Base-by-base conservation (phyloP, 2,329 filamentous ascomycete genomes). In the Penicillium sp. region DNA sequence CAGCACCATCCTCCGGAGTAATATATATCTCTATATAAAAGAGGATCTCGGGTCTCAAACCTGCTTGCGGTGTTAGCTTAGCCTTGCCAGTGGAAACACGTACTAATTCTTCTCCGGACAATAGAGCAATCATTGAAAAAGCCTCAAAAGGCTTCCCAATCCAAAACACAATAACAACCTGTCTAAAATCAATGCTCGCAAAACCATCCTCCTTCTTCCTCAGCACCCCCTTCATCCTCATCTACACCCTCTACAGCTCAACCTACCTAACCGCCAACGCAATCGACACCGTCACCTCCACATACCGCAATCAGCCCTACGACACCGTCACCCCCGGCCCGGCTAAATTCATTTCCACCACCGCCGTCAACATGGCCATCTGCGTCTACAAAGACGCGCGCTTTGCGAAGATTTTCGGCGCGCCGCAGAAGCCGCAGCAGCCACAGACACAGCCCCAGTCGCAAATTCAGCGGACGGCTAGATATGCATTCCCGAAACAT, bases 181-280 rank as follows among this genome's bases (percentile, higher is more conserved):
- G 77, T 39, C 64, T 79, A 49, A 63, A 64, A 11, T 70, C 70
- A 6, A 76, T 79, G 58, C 43, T 77, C 51, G 61, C 67, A 24
- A 70, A 71, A 26, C 78, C 78, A 6, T 69, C 67, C 51, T 63
- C 54, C n/a, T 80, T 79, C 67, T 70, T 80, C 59, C 58, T 72
- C 48, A 76, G 75, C 59, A 80, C 78, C 5, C 78, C 78, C 2
- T 80, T 79, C 62, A 64, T 79, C 54, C 71, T 81, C 19, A 79
- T 81, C 52, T 79, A 79, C 54, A 77, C 77, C 49, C 80, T 96
- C 39, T 97, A 97, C 80, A 90, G 87, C 57, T 88, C 90, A 62
- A 97, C 93, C 55, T 97, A 97, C 78, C 77, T 94, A 11, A 91
- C 90, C 1, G 92, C 93, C 60, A 97, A 97, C 78, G 77, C 83